Base-by-base conservation (phyloP, 306 rosid species). In the Senna tora region DNA sequence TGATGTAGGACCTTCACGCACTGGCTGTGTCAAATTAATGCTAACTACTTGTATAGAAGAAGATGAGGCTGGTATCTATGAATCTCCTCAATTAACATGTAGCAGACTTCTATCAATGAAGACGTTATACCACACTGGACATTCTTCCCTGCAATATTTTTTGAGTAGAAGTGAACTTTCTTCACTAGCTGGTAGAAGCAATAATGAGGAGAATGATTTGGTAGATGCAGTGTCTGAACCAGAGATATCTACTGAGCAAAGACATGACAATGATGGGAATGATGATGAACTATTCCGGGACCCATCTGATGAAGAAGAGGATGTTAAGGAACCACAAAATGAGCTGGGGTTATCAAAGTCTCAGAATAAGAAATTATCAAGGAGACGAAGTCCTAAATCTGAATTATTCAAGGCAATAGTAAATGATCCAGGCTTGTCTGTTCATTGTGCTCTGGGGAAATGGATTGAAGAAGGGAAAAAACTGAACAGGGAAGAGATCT, bases 391-490 rank as follows among this genome's bases (percentile, higher is more conserved):
- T 66, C 12, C 11, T 28, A 28, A 28, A n/a, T 86, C 86, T 2
- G 81, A 63, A 64, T 72, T 92, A 21, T 86, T 82, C 83, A 79
- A 69, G 59, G 88, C 76, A 13, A 78, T 92, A 54, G 2, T 74
- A 28, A 34, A 49, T 4, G 79, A 79, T 58, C 85, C 83, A 0
- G 88, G 82, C 20, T 56, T 76, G 21, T 82, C 90, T 32, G 73
- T 92, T 71, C 54, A 63, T 60, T 70, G 51, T 51, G 89, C 75
- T 46, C 71, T 92, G 42, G 77, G 86, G 61, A 86, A 89, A 87
- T 92, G 98, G 98, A 75, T 79, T 77, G 63, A 80, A 60, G 75
- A 85, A 64, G 98, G 96, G 75, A 86, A 88, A 33, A 80, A 82
- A 56, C 21, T 92, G 54, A 59, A 46, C 52, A 76, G 82, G 50